A percentile compares a stretch with the other conserved stretches of the same genome.
Conservation (phyloP, 2,329 filamentous ascomycete genomes). For the Scortechinia acanthostroma region DNA sequence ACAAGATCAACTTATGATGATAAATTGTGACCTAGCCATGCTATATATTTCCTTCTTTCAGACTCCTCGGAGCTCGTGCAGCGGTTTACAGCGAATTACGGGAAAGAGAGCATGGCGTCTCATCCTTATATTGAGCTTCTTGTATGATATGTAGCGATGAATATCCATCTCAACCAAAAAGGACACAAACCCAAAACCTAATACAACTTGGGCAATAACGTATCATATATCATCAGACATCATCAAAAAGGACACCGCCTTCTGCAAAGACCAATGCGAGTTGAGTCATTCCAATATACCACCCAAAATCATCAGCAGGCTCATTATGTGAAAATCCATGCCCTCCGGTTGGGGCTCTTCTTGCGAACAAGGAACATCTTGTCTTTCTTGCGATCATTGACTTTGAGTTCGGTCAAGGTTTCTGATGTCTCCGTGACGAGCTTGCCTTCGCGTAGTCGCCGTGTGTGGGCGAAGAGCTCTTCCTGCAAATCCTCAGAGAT, state of each 20-base stretch:
- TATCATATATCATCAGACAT: background rate
- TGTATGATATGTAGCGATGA: background rate
- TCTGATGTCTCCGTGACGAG: conserved; percentile 16
- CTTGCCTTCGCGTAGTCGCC: conserved; percentile 24
- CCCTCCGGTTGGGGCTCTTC: conserved; percentile 23
- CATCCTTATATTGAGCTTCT: background rate
- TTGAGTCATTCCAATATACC: background rate
- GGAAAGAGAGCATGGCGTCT: background rate
- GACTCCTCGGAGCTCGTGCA: no score
- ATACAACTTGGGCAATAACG: conserved; percentile 3
- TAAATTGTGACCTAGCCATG: background rate
- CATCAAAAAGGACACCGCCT: conserved; percentile 4
- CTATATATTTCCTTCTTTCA: no score
- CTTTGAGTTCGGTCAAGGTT: conserved; percentile 9
- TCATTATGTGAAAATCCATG: conserved; percentile 23
- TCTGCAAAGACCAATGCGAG: background rate
- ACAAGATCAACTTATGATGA: conserved; percentile 6
- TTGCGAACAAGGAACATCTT: conserved; percentile 33
- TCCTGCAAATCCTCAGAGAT: conserved; percentile 40
- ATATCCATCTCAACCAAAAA: conserved; percentile 11
- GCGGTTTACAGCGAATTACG: no score
- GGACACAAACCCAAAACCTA: conserved; percentile 5
- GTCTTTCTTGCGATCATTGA: conserved; percentile 30
- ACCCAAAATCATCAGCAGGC: background rate
- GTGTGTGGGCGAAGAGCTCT: conserved; percentile 42